Conservation (phyloP, 495 filamentous ascomycete species). For the Xylaria telfairii region DNA sequence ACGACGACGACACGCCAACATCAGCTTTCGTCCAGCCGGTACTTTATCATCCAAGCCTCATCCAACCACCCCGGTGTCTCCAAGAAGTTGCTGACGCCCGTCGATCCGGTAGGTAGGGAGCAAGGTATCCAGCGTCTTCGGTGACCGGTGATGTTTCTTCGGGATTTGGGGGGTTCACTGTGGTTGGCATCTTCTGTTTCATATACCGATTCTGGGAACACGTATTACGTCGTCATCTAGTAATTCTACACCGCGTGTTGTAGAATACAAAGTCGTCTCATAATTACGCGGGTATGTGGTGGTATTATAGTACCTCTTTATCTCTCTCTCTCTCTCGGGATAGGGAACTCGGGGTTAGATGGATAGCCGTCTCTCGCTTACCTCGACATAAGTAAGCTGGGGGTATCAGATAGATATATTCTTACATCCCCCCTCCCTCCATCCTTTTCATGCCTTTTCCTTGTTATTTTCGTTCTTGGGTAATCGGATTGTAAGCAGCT, state of each 20-base stretch:
- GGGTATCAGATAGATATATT: background rate
- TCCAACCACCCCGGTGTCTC: background rate
- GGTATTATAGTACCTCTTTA: too few relatives aligned
- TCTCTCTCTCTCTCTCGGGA: too few relatives aligned
- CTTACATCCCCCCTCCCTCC: background rate
- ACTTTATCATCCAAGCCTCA: background rate
- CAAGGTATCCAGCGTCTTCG: background rate
- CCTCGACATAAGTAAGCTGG: background rate
- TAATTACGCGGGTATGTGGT: background rate
- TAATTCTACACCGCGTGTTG: background rate
- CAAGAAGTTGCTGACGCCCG: background rate
- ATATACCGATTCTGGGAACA: background rate
- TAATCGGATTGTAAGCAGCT: slow-evolving; percentile 6
- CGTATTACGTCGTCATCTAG: too few relatives aligned
- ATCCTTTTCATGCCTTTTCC: background rate
- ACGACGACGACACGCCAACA: too few relatives aligned
- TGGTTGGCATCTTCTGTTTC: background rate
- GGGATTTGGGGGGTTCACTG: too few relatives aligned
- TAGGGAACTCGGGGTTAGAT: background rate
- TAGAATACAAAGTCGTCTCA: background rate
- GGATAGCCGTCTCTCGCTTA: background rate
- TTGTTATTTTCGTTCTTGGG: background rate
- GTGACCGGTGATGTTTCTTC: background rate
- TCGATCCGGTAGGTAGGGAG: too few relatives aligned
- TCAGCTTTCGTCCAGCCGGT: background rate